Evolutionary conservation across 768 basidiomycete genomes (phyloP).

Genomic region (Pleurotus giganteus): DNA sequence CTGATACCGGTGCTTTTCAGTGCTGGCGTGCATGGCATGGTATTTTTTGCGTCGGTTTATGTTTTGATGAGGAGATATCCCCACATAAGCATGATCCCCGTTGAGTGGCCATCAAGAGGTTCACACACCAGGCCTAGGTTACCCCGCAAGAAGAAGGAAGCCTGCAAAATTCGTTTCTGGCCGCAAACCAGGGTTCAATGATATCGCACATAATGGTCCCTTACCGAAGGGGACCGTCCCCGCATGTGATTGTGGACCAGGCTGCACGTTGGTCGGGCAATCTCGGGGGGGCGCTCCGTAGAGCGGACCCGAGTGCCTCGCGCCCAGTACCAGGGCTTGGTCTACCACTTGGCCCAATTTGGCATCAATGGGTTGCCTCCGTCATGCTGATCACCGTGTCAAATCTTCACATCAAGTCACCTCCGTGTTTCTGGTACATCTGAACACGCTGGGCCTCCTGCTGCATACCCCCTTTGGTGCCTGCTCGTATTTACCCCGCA

Average conservation of each 20-base stretch:
- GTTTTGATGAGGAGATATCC: constrained; percentile 3
- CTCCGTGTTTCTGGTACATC: not conserved
- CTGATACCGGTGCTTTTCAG: constrained; percentile 5
- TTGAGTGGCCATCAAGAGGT: not conserved
- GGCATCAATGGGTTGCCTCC: too few species aligned
- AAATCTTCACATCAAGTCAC: not conserved
- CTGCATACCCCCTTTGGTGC: not conserved
- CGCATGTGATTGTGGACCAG: not conserved
- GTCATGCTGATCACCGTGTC: constrained; percentile 1
- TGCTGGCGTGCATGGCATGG: not conserved
- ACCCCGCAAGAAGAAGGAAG: not conserved
- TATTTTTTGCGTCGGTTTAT: not conserved
- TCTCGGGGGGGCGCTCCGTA: not conserved
- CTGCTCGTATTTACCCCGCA: not conserved
- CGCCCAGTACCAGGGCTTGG: not conserved
- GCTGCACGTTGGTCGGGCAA: not conserved
- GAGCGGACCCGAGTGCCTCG: not conserved
- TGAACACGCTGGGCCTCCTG: not conserved
- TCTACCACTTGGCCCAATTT: not conserved
- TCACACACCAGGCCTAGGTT: constrained; percentile 2
- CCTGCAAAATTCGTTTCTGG: not conserved
- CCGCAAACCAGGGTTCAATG: not conserved
- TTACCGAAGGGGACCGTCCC: not conserved
- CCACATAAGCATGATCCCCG: not conserved
- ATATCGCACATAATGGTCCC: not conserved